Percentiles rank a stretch among this genome's conserved stretches.
These are phyloP conservation scores for Leucaena leucocephala DNA, from an alignment of 306 rosid species.

Conservation along the genomic window DNA sequence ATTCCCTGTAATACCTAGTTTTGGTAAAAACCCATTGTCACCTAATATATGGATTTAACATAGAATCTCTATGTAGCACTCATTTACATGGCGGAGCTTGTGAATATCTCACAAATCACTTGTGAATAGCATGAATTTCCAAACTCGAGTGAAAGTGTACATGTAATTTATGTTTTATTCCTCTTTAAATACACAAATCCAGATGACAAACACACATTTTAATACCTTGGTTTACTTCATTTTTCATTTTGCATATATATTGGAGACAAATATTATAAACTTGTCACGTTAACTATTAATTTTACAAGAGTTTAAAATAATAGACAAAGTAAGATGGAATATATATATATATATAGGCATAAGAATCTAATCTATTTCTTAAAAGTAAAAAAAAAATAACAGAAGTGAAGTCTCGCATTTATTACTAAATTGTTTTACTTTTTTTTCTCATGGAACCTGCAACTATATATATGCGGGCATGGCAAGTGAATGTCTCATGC, in stretches of 20 bases:
- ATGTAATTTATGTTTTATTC: too few relatives aligned
- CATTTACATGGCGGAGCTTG: neutral
- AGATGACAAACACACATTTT: too few relatives aligned
- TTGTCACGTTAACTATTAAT: too few relatives aligned
- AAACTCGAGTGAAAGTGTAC: neutral
- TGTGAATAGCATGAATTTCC: neutral
- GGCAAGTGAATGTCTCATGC: constrained; percentile 9
- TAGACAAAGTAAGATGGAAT: too few relatives aligned
- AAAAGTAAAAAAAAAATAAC: neutral
- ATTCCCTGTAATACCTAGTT: neutral
- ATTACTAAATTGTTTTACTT: neutral
- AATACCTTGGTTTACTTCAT: neutral
- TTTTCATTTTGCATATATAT: too few relatives aligned
- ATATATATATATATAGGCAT: too few relatives aligned
- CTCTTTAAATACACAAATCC: too few relatives aligned
- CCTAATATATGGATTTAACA: neutral
- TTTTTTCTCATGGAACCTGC: neutral
- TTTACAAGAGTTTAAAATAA: too few relatives aligned
- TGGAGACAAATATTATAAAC: neutral
- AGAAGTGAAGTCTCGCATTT: neutral
- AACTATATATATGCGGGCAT: constrained; percentile 44
- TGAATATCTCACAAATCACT: neutral
- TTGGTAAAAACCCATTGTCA: neutral
- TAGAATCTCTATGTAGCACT: neutral
- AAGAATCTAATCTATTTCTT: too few relatives aligned